phyloP scores from a whole-genome alignment of 352 stramenopile species.

The Elongisporangium prolatum region DNA sequence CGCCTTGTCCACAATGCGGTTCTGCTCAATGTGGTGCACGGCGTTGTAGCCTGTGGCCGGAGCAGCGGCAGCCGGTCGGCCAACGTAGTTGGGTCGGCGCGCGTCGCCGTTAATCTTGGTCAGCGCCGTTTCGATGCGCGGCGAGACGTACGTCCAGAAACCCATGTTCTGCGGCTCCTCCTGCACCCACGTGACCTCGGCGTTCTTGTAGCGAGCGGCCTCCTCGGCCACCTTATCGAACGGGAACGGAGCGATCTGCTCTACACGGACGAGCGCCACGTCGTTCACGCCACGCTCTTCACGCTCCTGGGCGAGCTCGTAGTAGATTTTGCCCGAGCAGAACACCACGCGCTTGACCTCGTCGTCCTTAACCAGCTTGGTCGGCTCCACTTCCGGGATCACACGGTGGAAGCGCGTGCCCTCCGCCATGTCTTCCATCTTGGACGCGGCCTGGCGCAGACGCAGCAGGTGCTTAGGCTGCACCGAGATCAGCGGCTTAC shows the following conservation, averaged over 20 bases:
- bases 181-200: slow-evolving; percentile 93
- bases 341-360: slow-evolving; percentile 87
- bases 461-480: slow-evolving; percentile 95
- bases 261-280: slow-evolving; percentile 90
- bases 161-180: slow-evolving; percentile 98
- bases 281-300: slow-evolving; percentile 81
- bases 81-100: slow-evolving; percentile 90
- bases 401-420: slow-evolving; percentile 92
- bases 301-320: slow-evolving; percentile 91
- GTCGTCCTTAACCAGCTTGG: slow-evolving; percentile 46
- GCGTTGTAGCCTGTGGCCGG: slow-evolving; percentile 95
- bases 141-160: slow-evolving; percentile 91
- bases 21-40: slow-evolving; percentile 92
- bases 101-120: slow-evolving; percentile 87
- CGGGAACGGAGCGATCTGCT: slow-evolving; percentile 97
- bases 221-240: slow-evolving; percentile 94
- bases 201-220: slow-evolving; percentile 88
- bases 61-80: slow-evolving; percentile 89
- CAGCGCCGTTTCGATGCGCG: slow-evolving; percentile 94
- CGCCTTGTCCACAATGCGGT: slow-evolving; percentile 88
- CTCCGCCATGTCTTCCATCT: slow-evolving; percentile 91
- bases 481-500: slow-evolving; percentile 95
- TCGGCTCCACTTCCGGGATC: slow-evolving; percentile 73
- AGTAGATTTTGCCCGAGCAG: slow-evolving; percentile 97
- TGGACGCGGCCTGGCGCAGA: slow-evolving; percentile 88